Evolutionary conservation across 1,284 basidiomycete species (phyloP), one percentile per base, ranked within the genome.

Genomic region (Vanrija pseudolonga): DNA sequence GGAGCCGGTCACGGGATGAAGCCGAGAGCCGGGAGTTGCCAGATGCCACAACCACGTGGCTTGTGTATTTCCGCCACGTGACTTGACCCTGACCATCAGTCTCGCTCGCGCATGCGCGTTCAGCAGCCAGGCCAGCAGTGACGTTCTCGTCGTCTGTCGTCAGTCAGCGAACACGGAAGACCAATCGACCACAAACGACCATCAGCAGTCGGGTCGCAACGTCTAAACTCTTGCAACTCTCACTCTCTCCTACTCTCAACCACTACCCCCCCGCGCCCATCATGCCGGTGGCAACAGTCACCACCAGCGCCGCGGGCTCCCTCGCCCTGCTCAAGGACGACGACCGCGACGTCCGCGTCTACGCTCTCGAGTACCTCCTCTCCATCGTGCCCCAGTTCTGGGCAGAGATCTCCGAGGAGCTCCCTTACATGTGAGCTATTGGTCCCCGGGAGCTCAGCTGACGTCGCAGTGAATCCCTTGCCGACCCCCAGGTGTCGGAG

Each of bases 401-500:
- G 93, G 88, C 93, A 50, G 94, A 98, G 81, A 94, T 97, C 70
- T 92, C 90, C 67, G 94, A 98, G 75, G 85, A 90, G 73, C 86
- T 97, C 64, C 83, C 88, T 38, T 80, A 85, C 58, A 90, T 97
- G 92, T 90, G 72, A 69, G 89, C 15, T 8, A 9, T 1, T 47
- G 18, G 18, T 28, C 44, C n/a, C n/a, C n/a, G n/a, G n/a, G 32
- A 47, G 32, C 36, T 26, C 23, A 32, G 41, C 50, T 47, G 22
- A 49, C 50, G 9, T 17, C 22, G 55, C 69, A 96, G 93, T 64
- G 94, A 98, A 76, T 82, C 87, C 2, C 78, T 98, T 6, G 92
- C 93, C 62, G 94, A 97, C 77, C 67, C 71, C 43, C 53, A 70
- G 45, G 84, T 83, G 60, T 81, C 85, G 38, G 84, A 87, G 45